phyloP scores from a whole-genome alignment of 1,284 basidiomycete species.

The Sparassis latifolia region DNA sequence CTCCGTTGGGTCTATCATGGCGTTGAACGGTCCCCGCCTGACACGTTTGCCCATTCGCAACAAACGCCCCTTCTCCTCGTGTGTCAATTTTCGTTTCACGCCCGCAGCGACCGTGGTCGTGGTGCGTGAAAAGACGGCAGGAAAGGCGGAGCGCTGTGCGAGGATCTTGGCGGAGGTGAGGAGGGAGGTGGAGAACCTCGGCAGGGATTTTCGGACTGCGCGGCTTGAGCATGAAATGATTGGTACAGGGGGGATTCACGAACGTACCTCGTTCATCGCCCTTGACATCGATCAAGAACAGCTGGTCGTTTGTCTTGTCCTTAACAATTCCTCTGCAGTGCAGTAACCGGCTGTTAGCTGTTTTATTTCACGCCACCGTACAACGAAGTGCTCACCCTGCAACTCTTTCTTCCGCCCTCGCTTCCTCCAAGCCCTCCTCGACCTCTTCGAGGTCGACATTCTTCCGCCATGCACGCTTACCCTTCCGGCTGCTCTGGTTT shows the following conservation, averaged over 20 bases:
- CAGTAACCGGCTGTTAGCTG: too few species aligned
- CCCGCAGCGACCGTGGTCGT: constrained; percentile 18
- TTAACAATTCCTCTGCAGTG: constrained; percentile 46
- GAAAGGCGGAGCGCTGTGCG: constrained; percentile 76
- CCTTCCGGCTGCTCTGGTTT: constrained; percentile 75
- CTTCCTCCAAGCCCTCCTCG: constrained; percentile 67
- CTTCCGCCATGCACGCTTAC: constrained; percentile 91
- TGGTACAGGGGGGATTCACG: constrained; percentile 6
- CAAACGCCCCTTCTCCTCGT: constrained; percentile 70
- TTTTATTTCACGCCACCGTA: too few species aligned
- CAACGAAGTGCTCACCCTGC: constrained; percentile 50
- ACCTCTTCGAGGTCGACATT: constrained; percentile 79
- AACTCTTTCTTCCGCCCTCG: constrained; percentile 72
- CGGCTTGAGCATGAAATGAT: constrained; percentile 33
- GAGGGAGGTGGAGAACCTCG: constrained; percentile 45
- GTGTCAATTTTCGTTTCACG: constrained; percentile 33
- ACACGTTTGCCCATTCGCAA: constrained; percentile 68
- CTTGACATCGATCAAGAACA: constrained; percentile 75
- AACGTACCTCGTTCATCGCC: constrained; percentile 71
- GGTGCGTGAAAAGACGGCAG: constrained; percentile 62
- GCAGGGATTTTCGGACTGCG: constrained; percentile 51
- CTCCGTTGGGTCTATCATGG: constrained; percentile 58
- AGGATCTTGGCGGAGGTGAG: constrained; percentile 83
- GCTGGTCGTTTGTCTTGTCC: constrained; percentile 59
- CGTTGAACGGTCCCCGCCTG: constrained; percentile 64